phyloP scores from a whole-genome alignment of 331 rosid species.

The Acacia pycnantha region DNA sequence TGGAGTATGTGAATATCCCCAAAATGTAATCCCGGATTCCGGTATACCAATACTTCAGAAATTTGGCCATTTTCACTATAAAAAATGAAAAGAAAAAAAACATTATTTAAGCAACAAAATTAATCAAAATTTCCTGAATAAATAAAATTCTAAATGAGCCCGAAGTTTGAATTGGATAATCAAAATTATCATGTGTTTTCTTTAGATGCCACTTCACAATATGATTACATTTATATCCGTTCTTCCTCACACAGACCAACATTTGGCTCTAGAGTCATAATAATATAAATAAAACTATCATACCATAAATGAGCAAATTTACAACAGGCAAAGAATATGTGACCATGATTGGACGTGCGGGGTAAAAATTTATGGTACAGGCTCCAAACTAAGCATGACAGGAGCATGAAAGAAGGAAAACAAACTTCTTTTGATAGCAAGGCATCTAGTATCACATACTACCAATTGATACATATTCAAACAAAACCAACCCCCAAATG shows the following conservation, averaged over 20 bases:
- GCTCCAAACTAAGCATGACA: background rate
- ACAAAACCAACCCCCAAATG: background rate
- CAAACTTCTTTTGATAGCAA: background rate
- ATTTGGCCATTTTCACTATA: slow-evolving; percentile 60
- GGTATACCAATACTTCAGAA: slow-evolving; percentile 61
- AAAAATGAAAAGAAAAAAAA: slow-evolving; percentile 5
- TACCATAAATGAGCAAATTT: background rate
- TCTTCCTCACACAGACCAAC: background rate
- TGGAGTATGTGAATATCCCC: slow-evolving; percentile 66
- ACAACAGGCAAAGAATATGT: background rate
- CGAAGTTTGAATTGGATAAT: background rate
- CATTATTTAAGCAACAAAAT: background rate
- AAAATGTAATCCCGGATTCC: slow-evolving; percentile 74
- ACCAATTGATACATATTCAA: background rate
- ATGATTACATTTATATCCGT: background rate
- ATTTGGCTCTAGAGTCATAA: background rate
- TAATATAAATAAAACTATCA: background rate
- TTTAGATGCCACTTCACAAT: background rate
- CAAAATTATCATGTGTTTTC: background rate
- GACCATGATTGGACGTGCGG: background rate
- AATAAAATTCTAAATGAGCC: background rate
- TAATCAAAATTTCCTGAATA: background rate
- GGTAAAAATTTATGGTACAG: background rate
- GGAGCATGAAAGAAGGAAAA: background rate
- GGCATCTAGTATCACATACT: background rate